Evolutionary conservation across 768 basidiomycete genomes (phyloP).

Genomic region (Clitopilus passeckerianus): DNA sequence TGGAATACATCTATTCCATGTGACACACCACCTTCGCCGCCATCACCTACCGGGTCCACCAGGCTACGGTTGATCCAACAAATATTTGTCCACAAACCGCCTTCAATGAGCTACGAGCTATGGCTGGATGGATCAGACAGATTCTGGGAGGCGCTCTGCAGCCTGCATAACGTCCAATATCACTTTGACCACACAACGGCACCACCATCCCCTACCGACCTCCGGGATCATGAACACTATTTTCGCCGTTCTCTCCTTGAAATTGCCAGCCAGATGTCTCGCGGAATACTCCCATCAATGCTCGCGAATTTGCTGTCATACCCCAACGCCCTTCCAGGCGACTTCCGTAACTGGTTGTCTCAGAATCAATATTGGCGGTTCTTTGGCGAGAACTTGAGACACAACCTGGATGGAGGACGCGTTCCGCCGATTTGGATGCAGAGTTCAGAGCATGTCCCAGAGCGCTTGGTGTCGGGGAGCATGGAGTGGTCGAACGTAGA

Average conservation of each 20-base stretch:
- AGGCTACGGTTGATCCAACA: too few species aligned
- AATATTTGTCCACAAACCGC: too few species aligned
- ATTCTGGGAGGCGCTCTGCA: not conserved
- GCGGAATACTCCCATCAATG: not conserved
- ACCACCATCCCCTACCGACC: not conserved
- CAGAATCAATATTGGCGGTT: not conserved
- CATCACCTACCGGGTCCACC: too few species aligned
- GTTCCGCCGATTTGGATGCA: not conserved
- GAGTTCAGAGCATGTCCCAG: not conserved
- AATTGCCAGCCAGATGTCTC: not conserved
- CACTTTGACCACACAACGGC: not conserved
- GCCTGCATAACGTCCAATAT: not conserved
- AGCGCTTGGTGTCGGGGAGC: not conserved
- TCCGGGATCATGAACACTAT: not conserved
- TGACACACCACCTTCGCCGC: too few species aligned
- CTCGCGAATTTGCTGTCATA: not conserved
- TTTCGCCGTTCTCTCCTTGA: not conserved
- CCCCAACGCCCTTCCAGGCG: too few species aligned
- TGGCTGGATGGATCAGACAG: not conserved
- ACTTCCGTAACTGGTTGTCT: not conserved
- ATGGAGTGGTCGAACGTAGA: too few species aligned
- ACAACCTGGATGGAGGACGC: not conserved
- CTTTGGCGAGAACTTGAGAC: not conserved
- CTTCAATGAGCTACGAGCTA: not conserved
- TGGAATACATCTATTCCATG: too few species aligned